phyloP scores from a whole-genome alignment of 441 rosid genomes.

The Metrosideros polymorpha region DNA sequence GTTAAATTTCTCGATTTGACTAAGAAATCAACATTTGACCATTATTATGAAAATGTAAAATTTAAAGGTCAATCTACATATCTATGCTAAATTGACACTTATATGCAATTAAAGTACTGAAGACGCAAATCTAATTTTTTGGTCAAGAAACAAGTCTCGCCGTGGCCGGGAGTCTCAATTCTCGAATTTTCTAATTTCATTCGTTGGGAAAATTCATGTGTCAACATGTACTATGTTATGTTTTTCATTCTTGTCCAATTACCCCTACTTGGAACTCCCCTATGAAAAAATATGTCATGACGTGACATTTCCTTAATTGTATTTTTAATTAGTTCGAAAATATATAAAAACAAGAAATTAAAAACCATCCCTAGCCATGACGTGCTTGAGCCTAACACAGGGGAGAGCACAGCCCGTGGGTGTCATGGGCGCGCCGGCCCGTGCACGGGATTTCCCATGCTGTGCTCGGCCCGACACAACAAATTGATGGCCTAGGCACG shows the following conservation, averaged over 20 bases:
- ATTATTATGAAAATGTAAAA: no score
- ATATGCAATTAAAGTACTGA: no score
- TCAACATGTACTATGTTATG: background rate
- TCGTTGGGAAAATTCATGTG: no score
- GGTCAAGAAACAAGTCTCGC: no score
- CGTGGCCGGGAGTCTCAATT: no score
- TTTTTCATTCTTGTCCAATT: background rate
- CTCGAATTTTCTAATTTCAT: no score
- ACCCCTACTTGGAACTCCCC: background rate
- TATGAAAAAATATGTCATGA: background rate
- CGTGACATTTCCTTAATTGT: background rate
- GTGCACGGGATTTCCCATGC: background rate
- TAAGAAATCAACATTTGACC: no score
- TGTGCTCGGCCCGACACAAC: background rate
- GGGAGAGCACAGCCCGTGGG: background rate
- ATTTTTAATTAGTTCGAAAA: background rate
- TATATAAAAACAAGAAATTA: fast-evolving
- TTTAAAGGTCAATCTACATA: no score
- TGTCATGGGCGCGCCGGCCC: background rate
- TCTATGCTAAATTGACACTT: no score
- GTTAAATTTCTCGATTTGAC: no score
- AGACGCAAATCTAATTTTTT: no score
- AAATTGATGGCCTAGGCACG: background rate
- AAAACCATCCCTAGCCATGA: background rate
- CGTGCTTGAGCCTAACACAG: background rate